Evolutionary conservation across 2,329 filamentous ascomycete genomes (phyloP), one percentile per base, ranked within the genome.

Genomic region (Venturia carpophila): DNA sequence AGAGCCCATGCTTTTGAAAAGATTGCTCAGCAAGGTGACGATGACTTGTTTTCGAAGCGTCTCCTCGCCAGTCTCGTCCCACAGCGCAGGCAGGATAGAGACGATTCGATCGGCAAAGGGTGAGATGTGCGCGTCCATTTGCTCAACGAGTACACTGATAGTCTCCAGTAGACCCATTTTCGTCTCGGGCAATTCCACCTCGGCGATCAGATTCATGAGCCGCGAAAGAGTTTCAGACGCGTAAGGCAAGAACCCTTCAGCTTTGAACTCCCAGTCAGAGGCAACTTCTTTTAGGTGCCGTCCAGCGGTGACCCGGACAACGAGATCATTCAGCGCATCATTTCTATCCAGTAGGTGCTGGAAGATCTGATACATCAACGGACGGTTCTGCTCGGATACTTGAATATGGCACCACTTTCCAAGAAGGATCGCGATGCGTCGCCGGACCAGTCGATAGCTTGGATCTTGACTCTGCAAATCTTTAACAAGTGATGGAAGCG

Each of bases 1-100:
- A 21, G 52, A 82, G 66, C 89, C 91, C 84, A 97, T 90, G 1
- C 92, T 89, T 72, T 87, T 87, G n/a, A 96, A 90, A 17, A 99
- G 81, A 1, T 91, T 88, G 1, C 90, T 83, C 63, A 97, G 85
- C 47, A 97, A 88, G 2, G 89, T 90, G 66, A 97, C 83, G 63
- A 97, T 92, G 1, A 91, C 87, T 76, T 97, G 92, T 75, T 97
- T 97, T 81, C 97, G 89, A 75, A 97, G 85, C 76, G 92, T 91
- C 71, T 94, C 90, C 67, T 96, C 89, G 0, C 88, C 91, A 2
- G 90, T 91, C 63, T 87, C 85, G 67, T 90, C 87, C 94, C 94
- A 99, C 0, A 97, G 81, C 4, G 82, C 82, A 0, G 93, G 92
- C 7, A 97, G 81, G 15, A 92, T 83, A 1, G 84, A 81, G 75